phyloP scores from a whole-genome alignment of 306 rosid species.

The Trichosanthes cucumerina region DNA sequence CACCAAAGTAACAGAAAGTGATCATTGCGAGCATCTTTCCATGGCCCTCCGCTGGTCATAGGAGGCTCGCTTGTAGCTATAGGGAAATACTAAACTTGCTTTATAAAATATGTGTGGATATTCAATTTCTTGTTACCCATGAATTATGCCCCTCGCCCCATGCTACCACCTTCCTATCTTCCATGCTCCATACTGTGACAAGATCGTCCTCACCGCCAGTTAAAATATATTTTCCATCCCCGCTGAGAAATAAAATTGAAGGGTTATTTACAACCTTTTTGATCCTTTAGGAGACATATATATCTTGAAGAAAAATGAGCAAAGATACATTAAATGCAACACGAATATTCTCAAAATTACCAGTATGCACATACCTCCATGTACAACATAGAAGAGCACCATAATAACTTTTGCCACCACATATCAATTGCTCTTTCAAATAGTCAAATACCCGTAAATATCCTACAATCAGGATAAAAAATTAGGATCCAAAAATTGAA shows the following conservation, averaged over 20 bases:
- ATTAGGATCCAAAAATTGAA: constrained; percentile 6
- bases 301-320: background rate
- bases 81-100: background rate
- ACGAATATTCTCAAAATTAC: background rate
- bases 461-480: constrained; percentile 40
- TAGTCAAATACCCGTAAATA: constrained; percentile 91
- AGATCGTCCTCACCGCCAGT: constrained; percentile 99
- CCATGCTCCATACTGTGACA: constrained; percentile 99
- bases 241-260: constrained; percentile 30
- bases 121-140: constrained; percentile 45
- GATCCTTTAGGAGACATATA: background rate
- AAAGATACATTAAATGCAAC: background rate
- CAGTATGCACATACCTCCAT: constrained; percentile 47
- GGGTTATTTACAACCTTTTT: constrained; percentile 8
- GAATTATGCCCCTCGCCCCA: constrained; percentile 99
- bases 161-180: constrained; percentile 94
- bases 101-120: background rate
- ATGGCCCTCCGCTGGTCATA: background rate
- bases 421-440: constrained; percentile 71
- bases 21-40: background rate
- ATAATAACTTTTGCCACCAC: constrained; percentile 96
- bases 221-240: constrained; percentile 89
- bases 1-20: background rate
- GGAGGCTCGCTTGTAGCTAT: background rate
- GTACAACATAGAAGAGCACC: constrained; percentile 95